Conservation (phyloP, 768 basidiomycete species). For the Gelatoporia subvermispora region DNA sequence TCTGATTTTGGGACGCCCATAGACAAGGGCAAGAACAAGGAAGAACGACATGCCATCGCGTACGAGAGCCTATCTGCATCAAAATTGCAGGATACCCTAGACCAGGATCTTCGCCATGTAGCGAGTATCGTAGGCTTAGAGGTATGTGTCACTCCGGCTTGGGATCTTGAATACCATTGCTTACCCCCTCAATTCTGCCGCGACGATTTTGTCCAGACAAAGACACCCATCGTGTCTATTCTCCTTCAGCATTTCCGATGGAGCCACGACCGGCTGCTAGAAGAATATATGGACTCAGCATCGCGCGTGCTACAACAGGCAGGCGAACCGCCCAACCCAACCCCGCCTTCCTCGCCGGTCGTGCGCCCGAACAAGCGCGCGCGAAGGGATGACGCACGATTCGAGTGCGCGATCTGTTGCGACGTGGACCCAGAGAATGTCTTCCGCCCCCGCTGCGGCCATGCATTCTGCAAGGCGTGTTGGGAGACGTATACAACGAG, state of each 20-base stretch:
- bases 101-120: constrained; percentile 21
- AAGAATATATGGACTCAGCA: constrained; percentile 93
- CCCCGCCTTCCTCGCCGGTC: constrained; percentile 8
- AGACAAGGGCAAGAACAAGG: constrained; percentile 19
- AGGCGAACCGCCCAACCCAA: constrained; percentile 28
- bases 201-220: constrained; percentile 4
- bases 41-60: constrained; percentile 15
- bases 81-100: constrained; percentile 18
- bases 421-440: constrained; percentile 50
- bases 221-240: constrained; percentile 70
- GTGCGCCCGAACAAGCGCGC: constrained; percentile 22
- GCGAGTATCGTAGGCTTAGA: constrained; percentile 25
- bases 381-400: constrained; percentile 36
- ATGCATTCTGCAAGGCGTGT: constrained; percentile 78
- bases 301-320: constrained; percentile 47
- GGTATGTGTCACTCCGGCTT: constrained; percentile 12
- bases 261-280: constrained; percentile 95
- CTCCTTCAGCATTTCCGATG: constrained; percentile 82
- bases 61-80: constrained; percentile 18
- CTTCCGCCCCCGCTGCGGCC: constrained; percentile 73
- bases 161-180: constrained; percentile 3
- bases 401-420: constrained; percentile 92
- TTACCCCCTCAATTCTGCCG: constrained; percentile 3
- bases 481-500: constrained; percentile 75
- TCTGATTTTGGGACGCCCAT: constrained; percentile 16